Evolutionary conservation across 2,329 filamentous ascomycete genomes (phyloP).

Genomic region (Penicillium sp.): DNA sequence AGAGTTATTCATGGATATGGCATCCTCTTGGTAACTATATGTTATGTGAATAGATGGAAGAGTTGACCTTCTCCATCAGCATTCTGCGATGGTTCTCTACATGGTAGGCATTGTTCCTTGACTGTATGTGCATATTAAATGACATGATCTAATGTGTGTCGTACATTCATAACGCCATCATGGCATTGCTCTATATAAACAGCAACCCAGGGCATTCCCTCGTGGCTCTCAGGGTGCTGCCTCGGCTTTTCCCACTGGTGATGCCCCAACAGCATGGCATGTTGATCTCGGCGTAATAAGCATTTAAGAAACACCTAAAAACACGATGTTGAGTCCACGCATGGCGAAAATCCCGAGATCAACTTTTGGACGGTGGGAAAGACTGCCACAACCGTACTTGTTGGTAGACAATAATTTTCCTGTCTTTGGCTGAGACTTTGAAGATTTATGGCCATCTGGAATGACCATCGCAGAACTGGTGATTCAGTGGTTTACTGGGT

Average conservation of each 20-base stretch:
- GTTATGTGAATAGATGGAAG: neutral
- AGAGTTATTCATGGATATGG: neutral
- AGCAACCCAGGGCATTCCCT: neutral
- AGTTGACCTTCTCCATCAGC: neutral
- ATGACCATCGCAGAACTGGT: neutral
- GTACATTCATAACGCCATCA: slow-evolving; percentile 8
- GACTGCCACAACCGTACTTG: neutral
- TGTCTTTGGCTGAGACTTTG: neutral
- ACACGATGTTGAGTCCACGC: neutral
- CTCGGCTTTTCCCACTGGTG: neutral
- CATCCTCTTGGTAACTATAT: neutral
- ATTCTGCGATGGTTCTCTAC: neutral
- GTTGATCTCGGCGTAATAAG: neutral
- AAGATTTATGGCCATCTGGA: neutral
- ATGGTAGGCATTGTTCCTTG: neutral
- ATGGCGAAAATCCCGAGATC: neutral
- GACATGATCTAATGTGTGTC: slow-evolving; percentile 5
- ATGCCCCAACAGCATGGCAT: neutral
- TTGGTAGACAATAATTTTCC: neutral
- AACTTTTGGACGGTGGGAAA: neutral
- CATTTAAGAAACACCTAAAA: neutral
- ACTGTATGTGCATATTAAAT: neutral
- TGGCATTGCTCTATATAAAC: neutral
- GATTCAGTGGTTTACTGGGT: slow-evolving; percentile 12
- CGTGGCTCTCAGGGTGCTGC: neutral